Evolutionary conservation across 192 early-diverging fungal species (phyloP).

Genomic region (Backusella australiensis): DNA sequence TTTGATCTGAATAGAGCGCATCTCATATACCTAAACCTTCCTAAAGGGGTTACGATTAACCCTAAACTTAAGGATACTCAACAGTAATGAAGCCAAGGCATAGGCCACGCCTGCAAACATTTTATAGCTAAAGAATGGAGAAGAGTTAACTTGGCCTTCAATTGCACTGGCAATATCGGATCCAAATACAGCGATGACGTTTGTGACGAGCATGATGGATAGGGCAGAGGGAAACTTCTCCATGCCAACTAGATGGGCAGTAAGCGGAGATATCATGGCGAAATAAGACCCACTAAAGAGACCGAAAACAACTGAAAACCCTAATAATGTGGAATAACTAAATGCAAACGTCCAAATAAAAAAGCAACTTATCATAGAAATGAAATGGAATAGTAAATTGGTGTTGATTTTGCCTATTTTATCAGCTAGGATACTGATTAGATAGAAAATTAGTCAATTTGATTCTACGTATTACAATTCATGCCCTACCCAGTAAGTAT

Average conservation of each 20-base stretch:
- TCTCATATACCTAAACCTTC: background rate
- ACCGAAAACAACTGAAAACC: slow-evolving; percentile 32
- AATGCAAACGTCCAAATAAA: slow-evolving; percentile 36
- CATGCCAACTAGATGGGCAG: slow-evolving; percentile 13
- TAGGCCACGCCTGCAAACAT: slow-evolving; percentile 36
- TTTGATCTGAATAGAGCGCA: background rate
- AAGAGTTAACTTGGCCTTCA: slow-evolving; percentile 23
- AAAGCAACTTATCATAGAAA: slow-evolving; percentile 17
- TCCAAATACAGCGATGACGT: slow-evolving; percentile 29
- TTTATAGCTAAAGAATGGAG: slow-evolving; percentile 35
- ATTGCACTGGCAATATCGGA: slow-evolving; percentile 34
- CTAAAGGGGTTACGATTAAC: slow-evolving; percentile 12
- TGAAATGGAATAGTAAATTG: slow-evolving; percentile 23
- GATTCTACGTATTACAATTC: background rate
- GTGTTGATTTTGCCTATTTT: slow-evolving; percentile 31
- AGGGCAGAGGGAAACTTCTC: slow-evolving; percentile 27
- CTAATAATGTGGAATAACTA: slow-evolving; percentile 25
- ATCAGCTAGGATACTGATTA: slow-evolving; percentile 19
- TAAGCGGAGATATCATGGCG: slow-evolving; percentile 26
- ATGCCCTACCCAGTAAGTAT: slow-evolving; percentile 7
- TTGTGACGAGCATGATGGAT: slow-evolving; percentile 20
- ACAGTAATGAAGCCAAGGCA: background rate
- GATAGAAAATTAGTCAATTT: background rate
- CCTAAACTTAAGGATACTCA: slow-evolving; percentile 19
- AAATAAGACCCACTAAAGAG: slow-evolving; percentile 34